Conservation (phyloP, 164 flowering plant species). For the Vitis rupestris region DNA sequence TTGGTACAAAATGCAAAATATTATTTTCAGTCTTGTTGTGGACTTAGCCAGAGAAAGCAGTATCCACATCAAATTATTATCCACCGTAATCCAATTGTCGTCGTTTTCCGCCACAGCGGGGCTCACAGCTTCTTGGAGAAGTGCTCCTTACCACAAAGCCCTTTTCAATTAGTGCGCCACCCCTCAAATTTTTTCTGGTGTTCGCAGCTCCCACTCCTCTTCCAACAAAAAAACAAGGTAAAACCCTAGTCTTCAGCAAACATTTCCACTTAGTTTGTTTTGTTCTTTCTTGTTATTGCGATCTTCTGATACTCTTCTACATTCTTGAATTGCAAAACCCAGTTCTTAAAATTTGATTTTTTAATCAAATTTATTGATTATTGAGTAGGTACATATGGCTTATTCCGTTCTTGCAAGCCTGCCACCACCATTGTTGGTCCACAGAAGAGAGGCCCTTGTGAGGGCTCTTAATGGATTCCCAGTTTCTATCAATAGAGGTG, state of each 20-base stretch:
- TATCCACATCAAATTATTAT: no score
- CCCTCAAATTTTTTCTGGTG: no score
- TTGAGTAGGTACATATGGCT: slow-evolving; percentile 26
- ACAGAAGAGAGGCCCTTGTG: slow-evolving; percentile 34
- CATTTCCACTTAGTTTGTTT: not conserved
- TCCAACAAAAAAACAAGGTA: not conserved
- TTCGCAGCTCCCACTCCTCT: no score
- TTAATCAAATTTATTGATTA: not conserved
- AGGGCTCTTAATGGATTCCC: slow-evolving; percentile 23
- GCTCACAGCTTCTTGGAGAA: no score
- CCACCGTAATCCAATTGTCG: no score
- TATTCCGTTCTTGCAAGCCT: slow-evolving; percentile 28
- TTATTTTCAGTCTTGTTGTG: no score
- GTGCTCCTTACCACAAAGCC: no score
- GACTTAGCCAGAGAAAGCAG: no score
- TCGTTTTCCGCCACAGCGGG: no score
- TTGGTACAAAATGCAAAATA: no score
- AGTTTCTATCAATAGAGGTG: slow-evolving; percentile 28
- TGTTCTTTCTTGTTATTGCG: no score
- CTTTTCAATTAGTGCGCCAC: not conserved
- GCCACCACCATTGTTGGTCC: slow-evolving; percentile 35
- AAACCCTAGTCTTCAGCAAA: not conserved
- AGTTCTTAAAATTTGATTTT: not conserved
- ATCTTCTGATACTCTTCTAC: no score
- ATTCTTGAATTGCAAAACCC: not conserved